Conservation (phyloP, 345 rosid species). For the Hypericum androsaemum region DNA sequence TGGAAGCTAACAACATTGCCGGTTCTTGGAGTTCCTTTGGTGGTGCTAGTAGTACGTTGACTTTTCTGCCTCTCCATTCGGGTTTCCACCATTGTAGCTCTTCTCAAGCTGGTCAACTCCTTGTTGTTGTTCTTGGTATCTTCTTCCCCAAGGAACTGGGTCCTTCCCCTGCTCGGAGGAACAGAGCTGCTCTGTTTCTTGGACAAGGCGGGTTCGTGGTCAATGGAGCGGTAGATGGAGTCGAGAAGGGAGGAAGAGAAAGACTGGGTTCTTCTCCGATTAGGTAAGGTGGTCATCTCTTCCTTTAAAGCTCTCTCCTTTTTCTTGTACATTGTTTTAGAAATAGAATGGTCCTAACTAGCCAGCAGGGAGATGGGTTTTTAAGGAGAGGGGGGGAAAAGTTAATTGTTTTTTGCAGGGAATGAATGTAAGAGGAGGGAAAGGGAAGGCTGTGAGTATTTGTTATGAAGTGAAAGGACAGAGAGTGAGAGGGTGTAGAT, state of each 20-base stretch:
- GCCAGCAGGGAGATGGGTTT: too few relatives aligned
- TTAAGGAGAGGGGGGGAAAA: too few relatives aligned
- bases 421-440: not conserved
- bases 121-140: conserved; percentile 5
- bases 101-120: conserved; percentile 19
- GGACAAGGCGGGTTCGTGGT: conserved; percentile 19
- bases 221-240: conserved; percentile 60
- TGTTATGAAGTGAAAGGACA: not conserved
- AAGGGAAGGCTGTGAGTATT: too few relatives aligned
- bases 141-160: not conserved
- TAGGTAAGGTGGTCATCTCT: conserved; percentile 24
- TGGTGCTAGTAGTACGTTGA: conserved; percentile 27
- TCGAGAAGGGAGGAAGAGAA: conserved; percentile 82
- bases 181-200: conserved; percentile 33
- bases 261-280: conserved; percentile 67
- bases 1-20: not conserved
- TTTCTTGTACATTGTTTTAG: not conserved
- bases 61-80: conserved; percentile 42
- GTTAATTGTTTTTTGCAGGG: too few relatives aligned
- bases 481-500: not conserved
- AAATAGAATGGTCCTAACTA: too few relatives aligned
- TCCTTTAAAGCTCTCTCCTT: not conserved
- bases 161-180: not conserved
- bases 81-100: conserved; percentile 40
- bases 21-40: conserved; percentile 21